A percentile compares a stretch with the other conserved stretches of the same genome.
These are phyloP conservation scores for Xylariaceae sp. DNA, from an alignment of 2,329 filamentous ascomycete genomes.

Conservation along the genomic window DNA sequence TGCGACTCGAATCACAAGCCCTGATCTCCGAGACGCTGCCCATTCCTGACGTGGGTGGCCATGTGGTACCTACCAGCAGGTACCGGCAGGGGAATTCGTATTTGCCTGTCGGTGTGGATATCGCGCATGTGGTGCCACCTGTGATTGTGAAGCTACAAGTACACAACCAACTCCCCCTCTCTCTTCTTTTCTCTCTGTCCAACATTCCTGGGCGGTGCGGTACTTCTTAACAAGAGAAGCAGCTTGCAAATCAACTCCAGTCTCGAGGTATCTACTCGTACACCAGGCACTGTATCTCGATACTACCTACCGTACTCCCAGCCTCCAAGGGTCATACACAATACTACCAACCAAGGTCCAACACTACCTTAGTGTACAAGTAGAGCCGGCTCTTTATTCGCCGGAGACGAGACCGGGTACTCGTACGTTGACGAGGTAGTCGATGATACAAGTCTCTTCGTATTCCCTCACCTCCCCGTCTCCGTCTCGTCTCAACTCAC, in stretches of 20 bases:
- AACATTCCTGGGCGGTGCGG: not conserved
- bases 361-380: conserved; percentile 8
- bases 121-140: conserved; percentile 19
- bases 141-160: conserved; percentile 1
- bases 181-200: not conserved
- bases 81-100: conserved; percentile 31
- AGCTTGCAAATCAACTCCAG: no score
- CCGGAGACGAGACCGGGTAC: conserved; percentile 5
- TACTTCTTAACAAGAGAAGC: no score
- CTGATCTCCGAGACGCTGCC: conserved; percentile 24
- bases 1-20: conserved; percentile 15
- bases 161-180: not conserved
- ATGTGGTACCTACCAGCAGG: conserved; percentile 3
- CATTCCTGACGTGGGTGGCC: conserved; percentile 26
- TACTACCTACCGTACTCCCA: not conserved
- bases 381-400: conserved; percentile 8
- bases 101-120: conserved; percentile 25
- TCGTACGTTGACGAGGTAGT: conserved; percentile 3
- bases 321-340: not conserved
- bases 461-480: not conserved
- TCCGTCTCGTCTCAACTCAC: not conserved
- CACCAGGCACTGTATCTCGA: not conserved
- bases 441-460: conserved; percentile 1
- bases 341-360: no score
- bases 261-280: no score